Conservation (phyloP, 177 flowering plant species). For the Vitis hybrid region DNA sequence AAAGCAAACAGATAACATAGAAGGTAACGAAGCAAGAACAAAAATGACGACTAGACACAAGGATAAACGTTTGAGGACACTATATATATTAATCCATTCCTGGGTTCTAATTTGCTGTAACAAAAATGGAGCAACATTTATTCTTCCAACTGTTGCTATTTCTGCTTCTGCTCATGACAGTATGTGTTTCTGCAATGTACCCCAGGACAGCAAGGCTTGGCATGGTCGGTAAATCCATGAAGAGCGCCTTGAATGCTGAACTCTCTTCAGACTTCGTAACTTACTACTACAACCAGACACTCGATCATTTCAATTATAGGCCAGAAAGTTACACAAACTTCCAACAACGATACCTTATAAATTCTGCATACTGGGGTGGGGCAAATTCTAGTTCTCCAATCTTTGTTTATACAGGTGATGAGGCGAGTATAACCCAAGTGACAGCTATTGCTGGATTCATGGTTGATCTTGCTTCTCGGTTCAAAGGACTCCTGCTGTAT, state of each 20-base stretch:
- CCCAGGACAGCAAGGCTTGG: background rate
- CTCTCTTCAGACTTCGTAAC: constrained; percentile 10
- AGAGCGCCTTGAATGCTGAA: background rate
- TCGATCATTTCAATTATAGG: constrained; percentile 43
- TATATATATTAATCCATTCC: background rate
- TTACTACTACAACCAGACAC: constrained; percentile 21
- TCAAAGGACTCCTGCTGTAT: constrained; percentile 39
- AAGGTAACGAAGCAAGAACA: too few species aligned
- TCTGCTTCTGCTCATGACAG: background rate
- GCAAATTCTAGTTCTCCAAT: too few species aligned
- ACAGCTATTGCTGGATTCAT: too few species aligned
- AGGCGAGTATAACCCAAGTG: too few species aligned
- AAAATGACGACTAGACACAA: too few species aligned
- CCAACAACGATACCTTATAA: constrained; percentile 33
- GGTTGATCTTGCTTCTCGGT: constrained; percentile 20
- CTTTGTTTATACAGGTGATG: too few species aligned
- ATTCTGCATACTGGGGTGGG: too few species aligned
- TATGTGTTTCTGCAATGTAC: background rate
- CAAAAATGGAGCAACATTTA: background rate
- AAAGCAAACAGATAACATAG: too few species aligned
- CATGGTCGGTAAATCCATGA: background rate
- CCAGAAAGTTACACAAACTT: constrained; percentile 34
- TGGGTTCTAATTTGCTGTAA: too few species aligned
- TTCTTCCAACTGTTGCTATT: background rate
- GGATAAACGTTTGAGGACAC: too few species aligned